Evolutionary conservation across 768 basidiomycete species (phyloP).

Genomic region (Hericium erinaceus): DNA sequence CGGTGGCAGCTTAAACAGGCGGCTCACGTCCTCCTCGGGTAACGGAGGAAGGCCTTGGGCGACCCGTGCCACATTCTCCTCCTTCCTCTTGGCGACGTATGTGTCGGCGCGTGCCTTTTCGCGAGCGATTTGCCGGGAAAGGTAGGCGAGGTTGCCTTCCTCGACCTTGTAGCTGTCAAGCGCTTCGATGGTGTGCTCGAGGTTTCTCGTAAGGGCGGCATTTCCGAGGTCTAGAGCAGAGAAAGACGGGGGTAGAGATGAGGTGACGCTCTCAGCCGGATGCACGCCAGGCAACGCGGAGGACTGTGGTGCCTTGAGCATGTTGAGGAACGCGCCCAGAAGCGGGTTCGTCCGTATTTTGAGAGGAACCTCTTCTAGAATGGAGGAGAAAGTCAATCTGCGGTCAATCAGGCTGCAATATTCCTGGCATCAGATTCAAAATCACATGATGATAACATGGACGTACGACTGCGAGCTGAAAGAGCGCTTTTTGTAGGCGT

Average conservation of each 20-base stretch:
- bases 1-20: conserved; percentile 79
- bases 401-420: conserved; percentile 60
- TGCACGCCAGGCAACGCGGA: conserved; percentile 29
- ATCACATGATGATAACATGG: background rate
- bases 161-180: conserved; percentile 83
- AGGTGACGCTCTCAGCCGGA: conserved; percentile 22
- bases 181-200: conserved; percentile 80
- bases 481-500: conserved; percentile 72
- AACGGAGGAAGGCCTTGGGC: conserved; percentile 79
- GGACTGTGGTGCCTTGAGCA: conserved; percentile 41
- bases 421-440: background rate
- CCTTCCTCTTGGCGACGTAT: conserved; percentile 76
- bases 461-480: conserved; percentile 80
- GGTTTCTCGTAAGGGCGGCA: conserved; percentile 58
- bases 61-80: conserved; percentile 73
- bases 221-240: conserved; percentile 63
- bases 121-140: conserved; percentile 78
- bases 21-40: conserved; percentile 77
- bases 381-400: conserved; percentile 75
- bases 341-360: conserved; percentile 78
- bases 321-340: conserved; percentile 68
- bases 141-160: conserved; percentile 86
- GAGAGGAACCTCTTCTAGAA: conserved; percentile 80
- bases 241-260: conserved; percentile 51
- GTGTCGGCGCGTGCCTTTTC: conserved; percentile 75